Evolutionary conservation across 805 yeast genomes (phyloP).

Genomic region (Nakazawaea ambrosiae): DNA sequence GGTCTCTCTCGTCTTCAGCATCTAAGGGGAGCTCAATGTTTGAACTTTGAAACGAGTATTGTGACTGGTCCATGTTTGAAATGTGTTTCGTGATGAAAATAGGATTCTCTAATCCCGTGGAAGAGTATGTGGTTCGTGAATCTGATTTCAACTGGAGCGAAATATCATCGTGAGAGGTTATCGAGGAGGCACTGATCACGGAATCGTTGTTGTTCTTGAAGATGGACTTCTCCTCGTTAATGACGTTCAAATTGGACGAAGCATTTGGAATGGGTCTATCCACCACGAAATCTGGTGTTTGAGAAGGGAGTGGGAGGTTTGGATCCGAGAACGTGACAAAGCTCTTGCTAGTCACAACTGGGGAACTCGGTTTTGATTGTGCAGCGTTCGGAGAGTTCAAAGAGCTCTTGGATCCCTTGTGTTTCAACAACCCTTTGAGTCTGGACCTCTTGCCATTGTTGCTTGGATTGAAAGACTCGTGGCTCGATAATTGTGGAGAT

Average conservation of each 20-base stretch:
- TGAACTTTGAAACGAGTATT: neutral
- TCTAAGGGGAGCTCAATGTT: neutral
- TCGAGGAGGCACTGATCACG: neutral
- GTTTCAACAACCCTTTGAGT: constrained; percentile 9
- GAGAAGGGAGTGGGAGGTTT: constrained; percentile 1
- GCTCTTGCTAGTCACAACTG: constrained; percentile 5
- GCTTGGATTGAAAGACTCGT: no score
- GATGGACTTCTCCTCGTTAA: neutral
- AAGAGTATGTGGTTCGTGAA: neutral
- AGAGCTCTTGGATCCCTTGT: constrained; percentile 7
- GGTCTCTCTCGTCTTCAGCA: neutral
- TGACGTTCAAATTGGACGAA: neutral
- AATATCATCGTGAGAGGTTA: neutral
- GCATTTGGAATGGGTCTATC: no score
- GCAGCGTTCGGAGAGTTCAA: neutral
- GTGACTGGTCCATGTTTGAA: neutral
- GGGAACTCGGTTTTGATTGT: constrained; percentile 4
- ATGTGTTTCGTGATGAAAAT: neutral
- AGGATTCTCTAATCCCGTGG: neutral
- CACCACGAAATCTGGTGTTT: constrained; percentile 7
- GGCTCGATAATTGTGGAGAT: no score
- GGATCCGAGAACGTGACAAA: constrained; percentile 9
- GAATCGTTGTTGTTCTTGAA: neutral
- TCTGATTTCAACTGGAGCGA: no score
- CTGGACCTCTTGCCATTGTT: neutral